A percentile compares a stretch with the other conserved stretches of the same genome.
phyloP scores from a whole-genome alignment of 176 grass and related monocot genomes.

The Ananas comosus region DNA sequence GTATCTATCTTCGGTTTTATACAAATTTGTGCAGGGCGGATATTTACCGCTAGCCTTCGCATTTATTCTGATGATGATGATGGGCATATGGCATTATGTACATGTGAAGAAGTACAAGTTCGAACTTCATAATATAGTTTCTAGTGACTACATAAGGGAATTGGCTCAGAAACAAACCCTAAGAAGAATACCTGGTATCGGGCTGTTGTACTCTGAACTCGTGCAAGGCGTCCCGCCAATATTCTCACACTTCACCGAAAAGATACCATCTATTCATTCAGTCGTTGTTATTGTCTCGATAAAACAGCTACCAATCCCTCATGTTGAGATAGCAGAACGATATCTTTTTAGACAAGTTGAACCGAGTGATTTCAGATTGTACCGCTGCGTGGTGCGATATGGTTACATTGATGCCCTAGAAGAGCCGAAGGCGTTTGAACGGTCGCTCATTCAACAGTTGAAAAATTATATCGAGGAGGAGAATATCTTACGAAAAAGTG shows the following conservation, averaged over 20 bases:
- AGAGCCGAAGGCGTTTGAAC: slow-evolving; percentile 39
- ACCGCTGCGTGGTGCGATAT: slow-evolving; percentile 61
- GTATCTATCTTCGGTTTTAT: slow-evolving; percentile 62
- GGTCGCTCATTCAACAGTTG: slow-evolving; percentile 31
- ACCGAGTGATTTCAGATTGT: slow-evolving; percentile 13
- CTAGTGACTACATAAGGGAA: slow-evolving; percentile 23
- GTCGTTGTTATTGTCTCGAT: slow-evolving; percentile 63
- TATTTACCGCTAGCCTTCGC: slow-evolving; percentile 58
- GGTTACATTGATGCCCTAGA: slow-evolving; percentile 61
- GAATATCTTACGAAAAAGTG: slow-evolving; percentile 11
- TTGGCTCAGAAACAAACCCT: slow-evolving; percentile 10
- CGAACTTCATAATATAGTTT: slow-evolving; percentile 39
- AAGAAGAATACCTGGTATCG: slow-evolving; percentile 43
- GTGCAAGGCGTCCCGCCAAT: slow-evolving; percentile 74
- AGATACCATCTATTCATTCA: slow-evolving; percentile 59
- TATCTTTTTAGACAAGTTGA: slow-evolving; percentile 58
- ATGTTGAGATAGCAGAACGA: slow-evolving; percentile 32
- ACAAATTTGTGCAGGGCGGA: slow-evolving; percentile 57
- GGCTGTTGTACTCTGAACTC: slow-evolving; percentile 69
- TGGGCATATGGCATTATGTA: slow-evolving; percentile 80
- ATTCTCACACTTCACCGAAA: slow-evolving; percentile 56
- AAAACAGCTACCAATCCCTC: slow-evolving; percentile 56
- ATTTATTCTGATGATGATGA: slow-evolving; percentile 32
- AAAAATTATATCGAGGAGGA: slow-evolving; percentile 53
- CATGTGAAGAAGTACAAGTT: slow-evolving; percentile 38